Percentiles rank a stretch among this genome's conserved stretches.
phyloP scores from a whole-genome alignment of 257 asterid species.

The Scutellaria baicalensis region DNA sequence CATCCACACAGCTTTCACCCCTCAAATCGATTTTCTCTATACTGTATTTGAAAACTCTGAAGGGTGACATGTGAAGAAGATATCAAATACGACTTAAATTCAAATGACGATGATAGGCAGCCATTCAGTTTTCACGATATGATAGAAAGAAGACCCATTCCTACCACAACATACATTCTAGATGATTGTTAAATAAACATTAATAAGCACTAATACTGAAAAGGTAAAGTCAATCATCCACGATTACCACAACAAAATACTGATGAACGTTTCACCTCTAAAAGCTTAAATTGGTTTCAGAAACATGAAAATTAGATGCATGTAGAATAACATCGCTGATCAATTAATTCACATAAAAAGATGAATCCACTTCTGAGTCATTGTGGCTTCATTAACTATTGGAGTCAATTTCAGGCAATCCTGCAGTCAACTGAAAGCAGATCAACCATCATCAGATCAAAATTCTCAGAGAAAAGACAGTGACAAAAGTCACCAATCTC shows the following conservation, averaged over 20 bases:
- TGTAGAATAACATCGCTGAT: neutral
- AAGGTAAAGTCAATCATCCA: neutral
- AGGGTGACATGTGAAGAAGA: slow-evolving; percentile 23
- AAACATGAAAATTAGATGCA: neutral
- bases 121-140: neutral
- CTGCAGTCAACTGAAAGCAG: neutral
- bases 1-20: slow-evolving; percentile 69
- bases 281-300: neutral
- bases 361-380: neutral
- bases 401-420: neutral
- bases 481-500: neutral
- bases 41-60: slow-evolving; percentile 72
- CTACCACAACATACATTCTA: neutral
- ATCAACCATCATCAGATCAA: too few relatives aligned
- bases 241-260: neutral
- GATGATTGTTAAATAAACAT: neutral
- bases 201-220: neutral
- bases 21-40: slow-evolving; percentile 63
- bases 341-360: neutral
- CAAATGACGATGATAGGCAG: slow-evolving; percentile 1
- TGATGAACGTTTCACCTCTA: neutral
- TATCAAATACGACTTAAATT: slow-evolving; percentile 4
- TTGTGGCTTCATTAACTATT: neutral
- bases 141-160: neutral
- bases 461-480: neutral